phyloP scores from a whole-genome alignment of 1,284 basidiomycete species.

The Apiotrichum gracile region DNA sequence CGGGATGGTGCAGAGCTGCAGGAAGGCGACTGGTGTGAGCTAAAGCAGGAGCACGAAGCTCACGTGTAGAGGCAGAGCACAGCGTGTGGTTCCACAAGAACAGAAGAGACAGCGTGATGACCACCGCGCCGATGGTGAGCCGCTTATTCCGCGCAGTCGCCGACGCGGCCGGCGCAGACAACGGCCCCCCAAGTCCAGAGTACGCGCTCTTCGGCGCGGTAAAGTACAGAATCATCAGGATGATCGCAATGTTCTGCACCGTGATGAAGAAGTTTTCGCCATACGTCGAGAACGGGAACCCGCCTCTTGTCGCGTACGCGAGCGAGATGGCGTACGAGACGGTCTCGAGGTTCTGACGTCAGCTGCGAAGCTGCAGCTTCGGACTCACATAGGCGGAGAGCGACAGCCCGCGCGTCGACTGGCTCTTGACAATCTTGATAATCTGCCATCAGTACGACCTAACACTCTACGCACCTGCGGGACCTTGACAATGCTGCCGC shows the following conservation, averaged over 20 bases:
- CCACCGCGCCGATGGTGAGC: constrained; percentile 46
- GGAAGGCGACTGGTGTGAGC: constrained; percentile 48
- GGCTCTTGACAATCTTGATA: constrained; percentile 52
- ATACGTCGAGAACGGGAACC: constrained; percentile 90
- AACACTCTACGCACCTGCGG: constrained; percentile 59
- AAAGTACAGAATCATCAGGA: constrained; percentile 67
- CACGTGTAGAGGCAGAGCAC: constrained; percentile 35
- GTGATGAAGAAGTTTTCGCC: constrained; percentile 88
- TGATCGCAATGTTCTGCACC: constrained; percentile 74
- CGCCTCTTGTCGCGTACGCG: constrained; percentile 74
- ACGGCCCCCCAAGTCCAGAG: not conserved
- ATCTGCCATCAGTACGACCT: constrained; percentile 50
- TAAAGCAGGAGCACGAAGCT: constrained; percentile 9
- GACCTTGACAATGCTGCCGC: constrained; percentile 88
- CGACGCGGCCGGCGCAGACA: not conserved
- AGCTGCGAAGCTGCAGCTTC: too few relatives aligned
- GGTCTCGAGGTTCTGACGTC: constrained; percentile 60
- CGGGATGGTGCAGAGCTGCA: constrained; percentile 74
- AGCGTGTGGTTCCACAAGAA: constrained; percentile 50
- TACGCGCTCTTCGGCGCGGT: constrained; percentile 13
- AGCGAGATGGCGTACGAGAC: constrained; percentile 78
- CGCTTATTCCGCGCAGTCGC: not conserved
- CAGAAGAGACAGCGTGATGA: constrained; percentile 49
- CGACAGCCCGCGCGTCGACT: constrained; percentile 77
- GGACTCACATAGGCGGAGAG: constrained; percentile 62